phyloP scores from a whole-genome alignment of 1,284 basidiomycete genomes.

The Pyrrhoderma lamaoense region DNA sequence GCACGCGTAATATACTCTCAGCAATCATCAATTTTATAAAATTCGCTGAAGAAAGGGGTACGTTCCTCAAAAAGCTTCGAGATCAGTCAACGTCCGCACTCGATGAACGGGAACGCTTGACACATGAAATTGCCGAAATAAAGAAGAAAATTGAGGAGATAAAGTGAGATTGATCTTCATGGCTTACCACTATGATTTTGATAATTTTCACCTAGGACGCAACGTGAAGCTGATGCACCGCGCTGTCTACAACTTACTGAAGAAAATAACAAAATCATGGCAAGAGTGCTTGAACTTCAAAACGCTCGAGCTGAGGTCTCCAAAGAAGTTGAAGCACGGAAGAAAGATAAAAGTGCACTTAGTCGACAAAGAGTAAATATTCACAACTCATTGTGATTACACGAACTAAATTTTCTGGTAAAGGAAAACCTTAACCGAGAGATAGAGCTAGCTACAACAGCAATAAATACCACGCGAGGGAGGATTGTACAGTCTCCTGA shows the following conservation, averaged over 20 bases:
- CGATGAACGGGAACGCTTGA: slow-evolving; percentile 48
- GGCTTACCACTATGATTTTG: neutral
- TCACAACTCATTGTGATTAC: too few species aligned
- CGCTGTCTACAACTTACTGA: slow-evolving; percentile 50
- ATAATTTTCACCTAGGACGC: slow-evolving; percentile 38
- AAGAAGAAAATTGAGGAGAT: slow-evolving; percentile 50
- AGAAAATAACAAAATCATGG: slow-evolving; percentile 56
- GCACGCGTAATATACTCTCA: slow-evolving; percentile 69
- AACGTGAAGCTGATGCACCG: slow-evolving; percentile 66
- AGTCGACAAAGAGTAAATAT: slow-evolving; percentile 49
- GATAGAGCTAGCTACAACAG: slow-evolving; percentile 48
- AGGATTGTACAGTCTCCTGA: slow-evolving; percentile 86
- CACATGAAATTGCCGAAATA: slow-evolving; percentile 43
- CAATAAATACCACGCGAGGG: slow-evolving; percentile 51
- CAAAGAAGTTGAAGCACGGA: slow-evolving; percentile 58
- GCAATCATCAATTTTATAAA: slow-evolving; percentile 91
- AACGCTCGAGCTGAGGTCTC: slow-evolving; percentile 53
- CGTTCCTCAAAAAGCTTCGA: slow-evolving; percentile 53
- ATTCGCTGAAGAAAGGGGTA: slow-evolving; percentile 70
- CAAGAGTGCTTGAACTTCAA: slow-evolving; percentile 59
- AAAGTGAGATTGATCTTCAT: slow-evolving; percentile 40
- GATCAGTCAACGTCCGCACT: slow-evolving; percentile 50
- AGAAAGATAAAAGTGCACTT: slow-evolving; percentile 54
- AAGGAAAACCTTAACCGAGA: slow-evolving; percentile 57
- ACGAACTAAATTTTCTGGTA: neutral